Percentiles rank a stretch among this genome's conserved stretches.
Evolutionary conservation across 805 yeast species (phyloP).

Genomic region (Spathaspora passalidarum): DNA sequence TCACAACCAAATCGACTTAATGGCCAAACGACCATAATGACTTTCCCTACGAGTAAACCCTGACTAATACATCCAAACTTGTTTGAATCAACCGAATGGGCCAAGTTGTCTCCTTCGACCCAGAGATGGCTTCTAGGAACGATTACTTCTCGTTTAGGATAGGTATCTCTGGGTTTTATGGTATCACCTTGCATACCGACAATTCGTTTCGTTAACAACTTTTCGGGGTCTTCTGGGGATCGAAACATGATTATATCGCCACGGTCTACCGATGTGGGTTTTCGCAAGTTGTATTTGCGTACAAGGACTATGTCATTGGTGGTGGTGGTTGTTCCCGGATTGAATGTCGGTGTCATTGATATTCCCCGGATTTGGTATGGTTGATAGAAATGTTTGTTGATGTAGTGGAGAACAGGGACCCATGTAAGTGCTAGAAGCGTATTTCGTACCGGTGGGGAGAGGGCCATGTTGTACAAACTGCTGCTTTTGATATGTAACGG

Average conservation of each 20-base stretch:
- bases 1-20: conserved; percentile 27
- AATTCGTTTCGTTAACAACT: conserved; percentile 74
- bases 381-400: conserved; percentile 68
- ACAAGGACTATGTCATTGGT: conserved; percentile 62
- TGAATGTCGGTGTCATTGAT: conserved; percentile 88
- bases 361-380: conserved; percentile 73
- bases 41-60: conserved; percentile 79
- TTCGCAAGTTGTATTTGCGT: conserved; percentile 58
- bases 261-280: conserved; percentile 43
- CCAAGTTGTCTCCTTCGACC: conserved; percentile 90
- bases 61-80: conserved; percentile 84
- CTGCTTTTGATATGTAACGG: neutral
- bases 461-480: conserved; percentile 1
- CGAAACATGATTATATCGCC: conserved; percentile 77
- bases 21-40: conserved; percentile 70
- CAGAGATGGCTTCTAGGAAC: conserved; percentile 83
- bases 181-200: conserved; percentile 73
- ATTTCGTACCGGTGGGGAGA: conserved; percentile 15
- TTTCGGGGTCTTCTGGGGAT: conserved; percentile 78
- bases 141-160: conserved; percentile 57
- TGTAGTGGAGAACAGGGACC: conserved; percentile 75
- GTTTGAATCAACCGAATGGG: conserved; percentile 80
- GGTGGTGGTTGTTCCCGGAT: conserved; percentile 54
- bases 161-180: conserved; percentile 58
- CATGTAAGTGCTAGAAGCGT: conserved; percentile 45